Evolutionary conservation across 305 asterid species (phyloP).

Genomic region (Stenogyne calaminthoides): DNA sequence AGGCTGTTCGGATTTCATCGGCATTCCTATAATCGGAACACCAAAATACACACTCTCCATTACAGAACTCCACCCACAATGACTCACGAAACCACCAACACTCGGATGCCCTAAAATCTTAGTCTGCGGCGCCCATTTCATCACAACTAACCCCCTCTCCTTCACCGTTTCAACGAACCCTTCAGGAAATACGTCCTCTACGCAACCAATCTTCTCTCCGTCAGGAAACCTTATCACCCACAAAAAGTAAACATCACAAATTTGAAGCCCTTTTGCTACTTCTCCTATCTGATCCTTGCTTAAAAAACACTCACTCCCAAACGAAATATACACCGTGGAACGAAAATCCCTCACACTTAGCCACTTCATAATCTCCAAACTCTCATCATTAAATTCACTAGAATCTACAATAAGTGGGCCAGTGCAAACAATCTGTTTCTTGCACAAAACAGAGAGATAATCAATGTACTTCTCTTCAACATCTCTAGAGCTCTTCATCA

Average conservation of each 20-base stretch:
- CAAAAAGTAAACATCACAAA: constrained; percentile 30
- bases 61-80: constrained; percentile 26
- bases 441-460: not conserved
- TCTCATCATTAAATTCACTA: not conserved
- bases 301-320: constrained; percentile 42
- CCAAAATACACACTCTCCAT: constrained; percentile 19
- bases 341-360: constrained; percentile 4
- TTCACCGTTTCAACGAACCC: constrained; percentile 35
- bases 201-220: not conserved
- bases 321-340: constrained; percentile 41
- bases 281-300: constrained; percentile 31
- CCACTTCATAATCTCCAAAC: constrained; percentile 31
- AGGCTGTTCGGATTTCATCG: constrained; percentile 37
- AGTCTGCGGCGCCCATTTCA: constrained; percentile 18
- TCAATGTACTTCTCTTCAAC: constrained; percentile 8
- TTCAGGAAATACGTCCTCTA: constrained; percentile 28
- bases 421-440: not conserved
- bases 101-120: constrained; percentile 14
- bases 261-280: constrained; percentile 37
- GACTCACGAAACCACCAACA: constrained; percentile 24
- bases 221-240: constrained; percentile 29
- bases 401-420: not conserved
- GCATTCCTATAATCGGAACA: constrained; percentile 18
- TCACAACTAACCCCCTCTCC: constrained; percentile 16
- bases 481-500: constrained; percentile 25